A percentile compares a stretch with the other conserved stretches of the same genome.
These are phyloP conservation scores for Eucalyptus caleyi DNA, from an alignment of 345 rosid genomes.

Conservation along the genomic window DNA sequence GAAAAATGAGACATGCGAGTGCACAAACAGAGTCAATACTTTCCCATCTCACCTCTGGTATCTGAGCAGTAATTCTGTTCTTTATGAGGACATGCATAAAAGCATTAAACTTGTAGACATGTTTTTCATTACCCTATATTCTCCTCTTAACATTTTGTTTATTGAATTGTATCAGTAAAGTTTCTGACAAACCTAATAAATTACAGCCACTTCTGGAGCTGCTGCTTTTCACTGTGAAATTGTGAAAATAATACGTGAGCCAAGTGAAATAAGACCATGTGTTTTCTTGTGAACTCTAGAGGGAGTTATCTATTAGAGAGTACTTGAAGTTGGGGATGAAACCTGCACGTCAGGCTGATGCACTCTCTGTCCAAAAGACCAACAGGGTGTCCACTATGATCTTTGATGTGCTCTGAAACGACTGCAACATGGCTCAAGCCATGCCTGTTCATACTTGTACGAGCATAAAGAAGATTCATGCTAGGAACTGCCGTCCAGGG, in stretches of 20 bases:
- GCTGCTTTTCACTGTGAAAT: neutral
- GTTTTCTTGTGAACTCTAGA: neutral
- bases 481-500: conserved; percentile 64
- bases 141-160: neutral
- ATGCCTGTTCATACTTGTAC: conserved; percentile 39
- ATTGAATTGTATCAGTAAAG: neutral
- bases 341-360: conserved; percentile 67
- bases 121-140: neutral
- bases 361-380: conserved; percentile 81
- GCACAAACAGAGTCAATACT: neutral
- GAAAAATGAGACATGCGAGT: neutral
- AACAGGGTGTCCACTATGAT: conserved; percentile 34
- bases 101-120: neutral
- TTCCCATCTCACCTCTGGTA: neutral
- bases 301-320: neutral
- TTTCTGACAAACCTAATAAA: neutral
- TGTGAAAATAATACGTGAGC: neutral
- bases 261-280: neutral
- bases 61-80: neutral
- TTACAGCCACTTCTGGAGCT: neutral
- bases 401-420: conserved; percentile 35
- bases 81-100: neutral
- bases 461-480: conserved; percentile 64
- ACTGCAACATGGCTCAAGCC: conserved; percentile 59
- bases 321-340: neutral